Evolutionary conservation across 768 basidiomycete species (phyloP), one percentile per base, ranked within the genome.

Genomic region (Trametes cinnabarina): DNA sequence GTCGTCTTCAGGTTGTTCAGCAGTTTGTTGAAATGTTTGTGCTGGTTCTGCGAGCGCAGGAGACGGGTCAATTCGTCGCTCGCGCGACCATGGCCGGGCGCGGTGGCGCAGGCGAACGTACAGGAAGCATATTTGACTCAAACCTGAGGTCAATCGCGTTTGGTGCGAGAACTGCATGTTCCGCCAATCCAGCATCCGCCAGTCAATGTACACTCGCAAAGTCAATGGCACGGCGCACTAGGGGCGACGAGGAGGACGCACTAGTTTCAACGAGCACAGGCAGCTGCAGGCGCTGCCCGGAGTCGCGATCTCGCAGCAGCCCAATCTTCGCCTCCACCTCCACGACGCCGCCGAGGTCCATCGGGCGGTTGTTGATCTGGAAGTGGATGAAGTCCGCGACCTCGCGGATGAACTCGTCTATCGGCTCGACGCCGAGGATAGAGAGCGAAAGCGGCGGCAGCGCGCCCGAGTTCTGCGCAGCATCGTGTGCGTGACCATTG

Each of bases 251-350:
- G 22, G 23, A 34, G 35, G 17, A 83, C 86, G 71, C 72, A 94
- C 94, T 92, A 49, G 90, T 88, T 69, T 96, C 94, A 15, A 87
- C 87, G 39, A 86, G 76, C 25, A 94, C 82, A 14, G 93, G 93
- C 44, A 94, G 71, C 22, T 67, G 65, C 65, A 93, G 66, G 63
- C 94, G 77, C 68, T 79, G 75, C 10, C 83, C 83, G 9, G 78
- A 72, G 37, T 28, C 63, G 52, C 76, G 76, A 61, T 94, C 89
- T 51, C 77, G 76, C 68, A 97, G 69, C 17, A 92, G 60, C 3
- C 94, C 94, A 51, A 97, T 79, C 74, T 96, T 96, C 2, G 92
- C 94, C 72, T 96, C 94, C 10, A 96, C 88, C 76, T 96, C 94
- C 23, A 96, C 81, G 35, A 73, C 77, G 32, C 83, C 83, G 50